Base-by-base conservation (phyloP, 1,284 basidiomycete species). In the Hortiboletus rubellus region DNA sequence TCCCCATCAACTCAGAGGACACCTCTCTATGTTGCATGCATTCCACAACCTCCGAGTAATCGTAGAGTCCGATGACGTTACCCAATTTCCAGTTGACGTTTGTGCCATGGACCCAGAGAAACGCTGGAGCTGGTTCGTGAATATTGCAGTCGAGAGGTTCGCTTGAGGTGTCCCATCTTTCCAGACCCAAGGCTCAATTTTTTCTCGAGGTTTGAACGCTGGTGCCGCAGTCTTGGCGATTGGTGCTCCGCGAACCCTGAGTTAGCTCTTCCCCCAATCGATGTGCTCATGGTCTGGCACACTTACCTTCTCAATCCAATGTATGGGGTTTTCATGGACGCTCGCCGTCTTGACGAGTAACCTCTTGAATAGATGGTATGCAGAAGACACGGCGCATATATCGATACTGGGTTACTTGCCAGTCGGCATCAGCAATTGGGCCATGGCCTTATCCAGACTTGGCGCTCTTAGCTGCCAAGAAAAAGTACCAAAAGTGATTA, bases 201-300 rank as follows among this genome's bases (percentile, higher is more conserved):
- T 12, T 31, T n/a, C 12, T 17, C 9, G 1, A 66, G 66, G 43
- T 65, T 67, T 42, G 46, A 56, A 2, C 62, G 59, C 5, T 70
- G 68, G 68, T 67, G 65, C 17, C 8, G 7, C 15, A 36, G n/a
- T 46, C 52, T 47, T 6, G 24, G 37, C 24, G 7, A 14, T 3
- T 37, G 22, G 40, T 30, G 3, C 40, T 44, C 7, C 5, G 24
- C 2, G 5, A 37, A 36, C 14, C 7, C 57, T 3, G 56, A 61
- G 31, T n/a, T 46, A 15, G 45, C 41, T 6, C 47, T 75, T 27
- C 77, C 77, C 3, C 77, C 78, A 5, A 48, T 78, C 2, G 78
- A 79, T 46, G 77, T 80, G 3, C 54, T 76, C 24, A 78, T 79
- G 77, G 75, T 79, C 5, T 79, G 79, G 76, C 77, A 79, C 46